Conservation (phyloP, 1,139 yeast species). For the Geotrichum candidum region DNA sequence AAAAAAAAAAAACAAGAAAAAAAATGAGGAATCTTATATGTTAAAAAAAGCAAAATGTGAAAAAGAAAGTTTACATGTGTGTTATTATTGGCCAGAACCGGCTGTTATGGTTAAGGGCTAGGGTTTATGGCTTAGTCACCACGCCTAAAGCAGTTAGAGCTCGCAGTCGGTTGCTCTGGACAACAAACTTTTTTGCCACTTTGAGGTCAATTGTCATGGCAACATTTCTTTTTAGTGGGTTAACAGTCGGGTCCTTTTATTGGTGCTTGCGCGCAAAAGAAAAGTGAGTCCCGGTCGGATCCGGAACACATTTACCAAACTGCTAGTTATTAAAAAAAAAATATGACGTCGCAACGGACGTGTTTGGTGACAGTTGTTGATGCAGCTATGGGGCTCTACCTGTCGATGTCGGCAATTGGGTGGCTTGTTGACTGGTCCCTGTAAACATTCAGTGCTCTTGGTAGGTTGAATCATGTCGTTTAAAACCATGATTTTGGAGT, state of each 20-base stretch:
- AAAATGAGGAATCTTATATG: neutral
- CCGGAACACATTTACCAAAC: neutral
- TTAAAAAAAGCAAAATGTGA: slow-evolving; percentile 1
- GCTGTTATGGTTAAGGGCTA: neutral
- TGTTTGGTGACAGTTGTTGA: too few relatives aligned
- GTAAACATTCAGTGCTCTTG: too few relatives aligned
- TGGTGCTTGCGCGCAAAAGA: neutral
- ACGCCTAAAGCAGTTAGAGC: neutral
- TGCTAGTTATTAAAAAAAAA: too few relatives aligned
- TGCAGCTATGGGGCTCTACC: too few relatives aligned
- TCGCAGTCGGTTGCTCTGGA: neutral
- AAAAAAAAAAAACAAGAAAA: neutral
- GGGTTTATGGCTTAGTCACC: neutral
- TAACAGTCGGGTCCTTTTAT: too few relatives aligned
- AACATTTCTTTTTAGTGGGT: neutral
- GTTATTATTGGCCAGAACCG: neutral
- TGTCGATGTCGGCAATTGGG: too few relatives aligned
- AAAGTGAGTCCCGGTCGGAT: neutral
- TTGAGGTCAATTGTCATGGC: neutral
- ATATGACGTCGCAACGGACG: too few relatives aligned
- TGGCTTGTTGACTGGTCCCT: too few relatives aligned
- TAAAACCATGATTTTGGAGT: too few relatives aligned
- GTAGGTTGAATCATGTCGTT: too few relatives aligned
- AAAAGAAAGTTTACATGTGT: neutral
- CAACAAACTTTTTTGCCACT: neutral